Base-by-base conservation (phyloP, 495 filamentous ascomycete genomes). In the Podospora appendiculata region DNA sequence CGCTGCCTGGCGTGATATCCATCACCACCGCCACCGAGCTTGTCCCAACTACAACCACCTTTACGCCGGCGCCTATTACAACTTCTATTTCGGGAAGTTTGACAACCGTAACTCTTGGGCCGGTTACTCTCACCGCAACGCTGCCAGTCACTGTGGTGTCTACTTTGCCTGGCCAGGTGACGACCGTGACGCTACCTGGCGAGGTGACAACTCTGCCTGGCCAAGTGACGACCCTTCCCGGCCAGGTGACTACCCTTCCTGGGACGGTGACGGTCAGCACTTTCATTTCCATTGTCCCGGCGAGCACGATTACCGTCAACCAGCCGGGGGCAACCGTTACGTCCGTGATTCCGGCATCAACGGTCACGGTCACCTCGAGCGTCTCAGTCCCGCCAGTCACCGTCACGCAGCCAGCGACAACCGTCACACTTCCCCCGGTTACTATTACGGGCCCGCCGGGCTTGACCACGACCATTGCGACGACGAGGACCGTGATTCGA, bases 291-390 rank as follows among this genome's bases (percentile, higher is more conserved):
- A 50, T 53, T 7, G 40, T 50, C 4, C 66, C 59, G 0, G 43
- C 65, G 0, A 48, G 54, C 5, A 66, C 59, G 14, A 54, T 56
- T 7, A 69, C 66, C 4, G 17, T 58, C 1, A 64, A 57, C 1
- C 60, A 47, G 36, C 36, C 50, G 9, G 58, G 52, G 8, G 35
- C 51, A 14, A 56, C 59, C 0, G 49, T 67, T 18, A 76, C 65
- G 1, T 58, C 50, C 10, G 57, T 59, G 11, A 11, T 69, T 1
- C 63, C 67, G 0, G 61, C 51, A 14, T 57, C 52, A 1, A 66
- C 66, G 0, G 32, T 61, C 14, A 69, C 63, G 6, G 51, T 53
- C 9, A 46, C 41, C 6, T 19, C 52, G 6, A 25, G 25, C 25
- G 25, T 25, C 25, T 25, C 25, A 25, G 25, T 25, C 5, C 25